A percentile compares a stretch with the other conserved stretches of the same genome.
These are phyloP conservation scores for Lithohypha guttulata DNA, from an alignment of 2,329 filamentous ascomycete species.

Conservation along the genomic window DNA sequence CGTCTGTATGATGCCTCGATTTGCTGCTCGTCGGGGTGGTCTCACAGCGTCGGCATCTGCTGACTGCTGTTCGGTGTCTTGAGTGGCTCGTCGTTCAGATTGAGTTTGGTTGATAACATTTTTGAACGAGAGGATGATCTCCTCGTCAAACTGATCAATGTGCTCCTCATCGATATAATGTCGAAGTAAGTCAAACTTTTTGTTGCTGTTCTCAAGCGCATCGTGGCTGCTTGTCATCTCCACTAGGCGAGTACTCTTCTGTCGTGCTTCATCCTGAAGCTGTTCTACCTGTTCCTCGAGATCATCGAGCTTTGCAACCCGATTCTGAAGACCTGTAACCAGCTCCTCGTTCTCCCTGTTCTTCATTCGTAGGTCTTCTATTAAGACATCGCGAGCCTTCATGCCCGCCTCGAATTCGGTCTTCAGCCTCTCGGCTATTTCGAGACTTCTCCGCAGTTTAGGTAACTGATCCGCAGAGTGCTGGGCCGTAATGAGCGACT, in stretches of 20 bases:
- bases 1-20: background rate
- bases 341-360: background rate
- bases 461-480: no score
- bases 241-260: background rate
- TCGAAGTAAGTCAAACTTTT: background rate
- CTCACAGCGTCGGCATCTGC: background rate
- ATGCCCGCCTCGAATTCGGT: no score
- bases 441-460: no score
- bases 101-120: background rate
- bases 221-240: background rate
- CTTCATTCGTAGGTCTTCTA: background rate
- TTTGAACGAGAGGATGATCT: conserved; percentile 3
- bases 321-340: background rate
- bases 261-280: background rate
- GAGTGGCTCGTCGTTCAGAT: background rate
- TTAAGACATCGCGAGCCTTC: no score
- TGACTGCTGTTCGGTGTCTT: background rate
- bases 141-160: background rate
- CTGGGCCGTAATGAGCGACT: no score
- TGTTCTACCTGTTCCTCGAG: background rate
- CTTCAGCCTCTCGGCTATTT: no score
- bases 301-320: background rate
- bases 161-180: conserved; percentile 1
- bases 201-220: background rate
- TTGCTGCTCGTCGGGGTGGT: conserved; percentile 2